Percentiles rank a stretch among this genome's conserved stretches.
phyloP scores from a whole-genome alignment of 805 yeast species.

The Wickerhamiella nectarea region DNA sequence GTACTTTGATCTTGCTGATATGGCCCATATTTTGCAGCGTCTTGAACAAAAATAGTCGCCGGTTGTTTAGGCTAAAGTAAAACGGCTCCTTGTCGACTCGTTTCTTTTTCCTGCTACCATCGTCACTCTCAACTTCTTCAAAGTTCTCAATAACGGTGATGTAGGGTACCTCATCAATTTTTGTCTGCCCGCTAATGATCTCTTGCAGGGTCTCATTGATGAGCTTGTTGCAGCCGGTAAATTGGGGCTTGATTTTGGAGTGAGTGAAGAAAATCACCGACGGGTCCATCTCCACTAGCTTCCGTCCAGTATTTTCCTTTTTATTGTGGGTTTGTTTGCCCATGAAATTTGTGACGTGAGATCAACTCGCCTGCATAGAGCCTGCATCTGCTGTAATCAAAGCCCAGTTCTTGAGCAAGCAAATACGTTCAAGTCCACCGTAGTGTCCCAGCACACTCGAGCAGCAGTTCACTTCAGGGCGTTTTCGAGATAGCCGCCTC shows the following conservation, averaged over 20 bases:
- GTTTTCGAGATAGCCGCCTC: too few species aligned
- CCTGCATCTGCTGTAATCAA: too few species aligned
- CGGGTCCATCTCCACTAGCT: constrained; percentile 8
- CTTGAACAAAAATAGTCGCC: constrained; percentile 6
- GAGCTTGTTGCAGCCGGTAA: constrained; percentile 8
- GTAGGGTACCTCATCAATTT: constrained; percentile 6
- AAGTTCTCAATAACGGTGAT: constrained; percentile 8
- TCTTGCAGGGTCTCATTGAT: constrained; percentile 7
- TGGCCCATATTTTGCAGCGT: constrained; percentile 8
- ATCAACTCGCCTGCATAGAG: too few species aligned
- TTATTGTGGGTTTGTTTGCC: constrained; percentile 9
- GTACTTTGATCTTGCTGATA: constrained; percentile 1
- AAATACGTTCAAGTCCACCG: too few species aligned
- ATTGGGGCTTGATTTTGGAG: constrained; percentile 6
- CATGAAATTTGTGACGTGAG: not conserved
- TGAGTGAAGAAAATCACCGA: constrained; percentile 7
- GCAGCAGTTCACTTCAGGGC: too few species aligned
- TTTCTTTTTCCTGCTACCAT: not conserved
- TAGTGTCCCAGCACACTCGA: too few species aligned
- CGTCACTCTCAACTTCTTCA: constrained; percentile 3
- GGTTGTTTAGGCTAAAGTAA: constrained; percentile 8
- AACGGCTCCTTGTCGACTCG: constrained; percentile 1
- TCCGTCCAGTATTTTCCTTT: constrained; percentile 6
- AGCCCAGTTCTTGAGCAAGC: too few species aligned
- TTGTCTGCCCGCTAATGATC: constrained; percentile 1